phyloP scores from a whole-genome alignment of 1,139 yeast species.

The Zygotorulaspora mrakii region DNA sequence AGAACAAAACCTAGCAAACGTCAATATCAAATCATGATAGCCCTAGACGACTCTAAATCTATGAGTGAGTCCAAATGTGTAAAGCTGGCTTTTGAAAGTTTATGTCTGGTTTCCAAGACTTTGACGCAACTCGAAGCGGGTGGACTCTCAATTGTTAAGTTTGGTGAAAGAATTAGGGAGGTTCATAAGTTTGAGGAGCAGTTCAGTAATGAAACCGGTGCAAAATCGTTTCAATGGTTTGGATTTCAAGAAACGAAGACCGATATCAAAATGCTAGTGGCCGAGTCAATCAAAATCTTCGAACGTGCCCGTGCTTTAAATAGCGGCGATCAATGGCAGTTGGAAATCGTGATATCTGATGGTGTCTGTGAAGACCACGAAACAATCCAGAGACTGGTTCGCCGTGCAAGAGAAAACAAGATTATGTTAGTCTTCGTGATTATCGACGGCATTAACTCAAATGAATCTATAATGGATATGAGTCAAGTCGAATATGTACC shows the following conservation, averaged over 20 bases:
- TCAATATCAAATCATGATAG: constrained; percentile 95
- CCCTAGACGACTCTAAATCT: constrained; percentile 95
- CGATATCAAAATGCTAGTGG: constrained; percentile 70
- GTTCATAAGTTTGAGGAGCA: constrained; percentile 90
- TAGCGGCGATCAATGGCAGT: constrained; percentile 79
- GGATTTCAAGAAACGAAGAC: constrained; percentile 87
- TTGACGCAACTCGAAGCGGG: constrained; percentile 93
- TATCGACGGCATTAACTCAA: constrained; percentile 81
- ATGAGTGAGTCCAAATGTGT: constrained; percentile 93
- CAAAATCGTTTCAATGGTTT: constrained; percentile 81
- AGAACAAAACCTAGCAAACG: constrained; percentile 97
- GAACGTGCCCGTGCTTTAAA: constrained; percentile 55
- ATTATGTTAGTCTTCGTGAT: constrained; percentile 95
- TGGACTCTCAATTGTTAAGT: constrained; percentile 82
- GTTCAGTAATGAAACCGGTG: constrained; percentile 79
- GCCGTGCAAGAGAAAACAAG: constrained; percentile 87
- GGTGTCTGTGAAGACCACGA: constrained; percentile 97
- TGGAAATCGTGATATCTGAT: constrained; percentile 88
- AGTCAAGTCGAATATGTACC: constrained; percentile 81
- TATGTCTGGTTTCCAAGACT: constrained; percentile 91
- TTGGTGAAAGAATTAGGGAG: constrained; percentile 79
- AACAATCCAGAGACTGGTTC: constrained; percentile 72
- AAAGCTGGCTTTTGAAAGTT: constrained; percentile 88
- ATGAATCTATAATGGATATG: constrained; percentile 90
- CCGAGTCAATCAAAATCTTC: constrained; percentile 69